A percentile compares a stretch with the other conserved stretches of the same genome.
Evolutionary conservation across 2,329 filamentous ascomycete species (phyloP).

Genomic region (Ophiostoma perfectum): DNA sequence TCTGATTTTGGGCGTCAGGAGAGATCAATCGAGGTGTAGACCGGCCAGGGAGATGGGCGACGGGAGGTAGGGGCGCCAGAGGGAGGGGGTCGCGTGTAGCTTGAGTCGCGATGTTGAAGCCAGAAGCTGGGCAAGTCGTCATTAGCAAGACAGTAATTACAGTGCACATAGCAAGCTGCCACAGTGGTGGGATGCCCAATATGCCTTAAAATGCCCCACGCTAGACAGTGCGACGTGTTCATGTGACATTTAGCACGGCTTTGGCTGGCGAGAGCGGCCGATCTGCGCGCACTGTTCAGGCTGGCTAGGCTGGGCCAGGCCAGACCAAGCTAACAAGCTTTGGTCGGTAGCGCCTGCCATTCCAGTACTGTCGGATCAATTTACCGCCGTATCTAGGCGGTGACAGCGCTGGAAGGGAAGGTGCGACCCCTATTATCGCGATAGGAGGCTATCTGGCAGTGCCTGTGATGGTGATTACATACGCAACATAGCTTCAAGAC

Average conservation of each 20-base stretch:
- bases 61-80: not conserved
- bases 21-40: not conserved
- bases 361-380: slow-evolving; percentile 13
- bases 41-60: not conserved
- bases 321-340: not conserved
- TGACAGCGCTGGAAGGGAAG: slow-evolving; percentile 17
- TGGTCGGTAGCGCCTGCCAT: not conserved
- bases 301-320: not conserved
- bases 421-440: slow-evolving; percentile 18
- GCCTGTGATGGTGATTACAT: not conserved
- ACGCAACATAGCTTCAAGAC: slow-evolving; percentile 1
- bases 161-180: not conserved
- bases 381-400: slow-evolving; percentile 21
- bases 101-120: slow-evolving; percentile 15
- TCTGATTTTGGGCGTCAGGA: not conserved
- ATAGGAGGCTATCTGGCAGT: not conserved
- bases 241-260: slow-evolving; percentile 12
- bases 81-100: slow-evolving; percentile 13
- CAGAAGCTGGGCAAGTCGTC: slow-evolving; percentile 12
- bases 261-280: slow-evolving; percentile 2
- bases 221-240: slow-evolving; percentile 17
- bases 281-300: not conserved
- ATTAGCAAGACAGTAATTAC: not conserved
- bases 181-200: slow-evolving; percentile 14
- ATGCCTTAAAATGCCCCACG: slow-evolving; percentile 16